Conservation (phyloP, 2,329 filamentous ascomycete species). For the Arthrobotrys iridis region DNA sequence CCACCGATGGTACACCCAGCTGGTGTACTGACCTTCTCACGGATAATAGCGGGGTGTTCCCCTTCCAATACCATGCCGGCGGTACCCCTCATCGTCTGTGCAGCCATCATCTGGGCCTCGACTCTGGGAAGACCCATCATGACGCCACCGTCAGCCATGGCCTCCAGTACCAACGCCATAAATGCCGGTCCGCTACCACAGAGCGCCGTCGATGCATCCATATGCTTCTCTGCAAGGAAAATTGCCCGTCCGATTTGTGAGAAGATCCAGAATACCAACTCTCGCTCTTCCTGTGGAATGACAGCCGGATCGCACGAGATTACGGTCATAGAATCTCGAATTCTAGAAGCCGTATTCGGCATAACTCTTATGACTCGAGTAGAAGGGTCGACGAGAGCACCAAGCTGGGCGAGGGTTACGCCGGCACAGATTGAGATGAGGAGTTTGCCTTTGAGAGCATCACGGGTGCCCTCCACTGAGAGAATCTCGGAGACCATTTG, state of each 20-base stretch:
- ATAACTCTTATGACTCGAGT: slow-evolving; percentile 77
- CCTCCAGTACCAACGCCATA: slow-evolving; percentile 78
- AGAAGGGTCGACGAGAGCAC: slow-evolving; percentile 67
- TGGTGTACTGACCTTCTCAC: slow-evolving; percentile 80
- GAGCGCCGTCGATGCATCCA: slow-evolving; percentile 78
- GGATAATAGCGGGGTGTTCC: slow-evolving; percentile 78
- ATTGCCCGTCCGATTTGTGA: slow-evolving; percentile 76
- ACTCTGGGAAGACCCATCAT: slow-evolving; percentile 79
- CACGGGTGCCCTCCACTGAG: slow-evolving; percentile 72
- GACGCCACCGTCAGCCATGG: slow-evolving; percentile 78
- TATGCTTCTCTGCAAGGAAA: slow-evolving; percentile 72
- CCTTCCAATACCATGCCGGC: slow-evolving; percentile 74
- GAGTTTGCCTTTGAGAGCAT: slow-evolving; percentile 80
- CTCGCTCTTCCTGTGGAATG: slow-evolving; percentile 64
- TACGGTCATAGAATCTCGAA: slow-evolving; percentile 84
- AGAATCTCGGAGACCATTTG: slow-evolving; percentile 77
- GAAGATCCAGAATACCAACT: slow-evolving; percentile 79
- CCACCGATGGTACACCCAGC: slow-evolving; percentile 82
- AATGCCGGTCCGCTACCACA: slow-evolving; percentile 80
- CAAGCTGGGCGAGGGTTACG: slow-evolving; percentile 75
- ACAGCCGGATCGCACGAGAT: slow-evolving; percentile 73
- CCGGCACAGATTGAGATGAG: slow-evolving; percentile 84
- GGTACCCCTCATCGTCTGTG: slow-evolving; percentile 79
- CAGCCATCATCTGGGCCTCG: slow-evolving; percentile 79
- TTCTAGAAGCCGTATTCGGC: slow-evolving; percentile 80